Evolutionary conservation across 768 basidiomycete species (phyloP).

Genomic region (Mycena polygramma): DNA sequence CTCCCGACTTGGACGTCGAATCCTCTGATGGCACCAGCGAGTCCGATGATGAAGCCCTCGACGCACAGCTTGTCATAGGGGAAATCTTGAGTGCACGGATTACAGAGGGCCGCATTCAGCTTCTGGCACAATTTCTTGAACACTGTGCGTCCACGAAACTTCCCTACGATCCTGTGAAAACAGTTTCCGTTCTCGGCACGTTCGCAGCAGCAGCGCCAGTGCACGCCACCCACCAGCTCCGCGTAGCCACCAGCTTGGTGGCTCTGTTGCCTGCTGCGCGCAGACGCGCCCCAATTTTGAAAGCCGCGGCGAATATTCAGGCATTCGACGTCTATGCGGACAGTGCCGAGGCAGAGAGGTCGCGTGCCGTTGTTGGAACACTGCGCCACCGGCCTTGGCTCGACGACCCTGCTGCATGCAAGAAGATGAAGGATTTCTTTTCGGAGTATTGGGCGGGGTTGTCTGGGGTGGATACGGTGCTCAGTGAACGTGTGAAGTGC

Average conservation of each 20-base stretch:
- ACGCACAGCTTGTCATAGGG: neutral
- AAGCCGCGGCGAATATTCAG: neutral
- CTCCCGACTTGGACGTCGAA: neutral
- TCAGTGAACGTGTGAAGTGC: neutral
- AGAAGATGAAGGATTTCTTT: neutral
- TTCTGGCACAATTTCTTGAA: neutral
- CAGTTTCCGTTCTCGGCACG: neutral
- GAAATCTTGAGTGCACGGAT: neutral
- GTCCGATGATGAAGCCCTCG: neutral
- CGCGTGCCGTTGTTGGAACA: neutral
- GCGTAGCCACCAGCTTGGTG: neutral
- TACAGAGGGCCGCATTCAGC: neutral
- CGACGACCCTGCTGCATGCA: neutral
- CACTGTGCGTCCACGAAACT: neutral
- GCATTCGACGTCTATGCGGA: neutral
- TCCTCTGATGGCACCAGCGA: no score
- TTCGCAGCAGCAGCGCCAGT: neutral
- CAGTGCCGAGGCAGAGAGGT: neutral
- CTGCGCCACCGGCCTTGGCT: neutral
- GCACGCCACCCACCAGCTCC: neutral
- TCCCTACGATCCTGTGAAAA: constrained; percentile 10
- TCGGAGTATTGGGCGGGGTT: neutral
- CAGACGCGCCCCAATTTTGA: neutral
- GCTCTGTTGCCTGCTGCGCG: neutral
- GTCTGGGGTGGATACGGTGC: neutral